Percentiles rank a stretch among this genome's conserved stretches.
These are phyloP conservation scores for Boletus rufocinnamomeus DNA, from an alignment of 768 basidiomycete genomes.

Conservation along the genomic window DNA sequence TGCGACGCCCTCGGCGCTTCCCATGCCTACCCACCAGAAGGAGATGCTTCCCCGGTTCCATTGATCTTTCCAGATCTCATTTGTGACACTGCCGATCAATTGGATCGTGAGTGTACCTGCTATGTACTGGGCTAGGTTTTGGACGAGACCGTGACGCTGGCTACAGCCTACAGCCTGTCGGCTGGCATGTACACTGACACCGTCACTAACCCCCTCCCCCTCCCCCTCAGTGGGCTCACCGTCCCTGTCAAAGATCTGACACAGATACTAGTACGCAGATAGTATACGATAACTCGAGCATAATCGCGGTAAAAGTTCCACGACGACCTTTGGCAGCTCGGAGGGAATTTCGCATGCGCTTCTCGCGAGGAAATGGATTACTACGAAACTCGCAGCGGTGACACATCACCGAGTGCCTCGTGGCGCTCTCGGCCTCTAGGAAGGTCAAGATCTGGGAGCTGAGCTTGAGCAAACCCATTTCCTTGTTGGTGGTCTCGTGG, in stretches of 20 bases:
- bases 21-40: conserved; percentile 2
- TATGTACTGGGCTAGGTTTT: neutral
- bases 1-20: conserved; percentile 22
- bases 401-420: neutral
- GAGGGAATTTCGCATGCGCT: neutral
- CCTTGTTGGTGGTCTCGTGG: neutral
- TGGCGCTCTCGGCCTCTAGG: conserved; percentile 1
- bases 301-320: neutral
- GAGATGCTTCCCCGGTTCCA: neutral
- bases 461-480: neutral
- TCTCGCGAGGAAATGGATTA: neutral
- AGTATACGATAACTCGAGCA: neutral
- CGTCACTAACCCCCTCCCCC: too few relatives aligned
- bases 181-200: neutral
- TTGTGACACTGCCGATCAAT: neutral
- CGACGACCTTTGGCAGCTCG: neutral
- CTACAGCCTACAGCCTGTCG: too few relatives aligned
- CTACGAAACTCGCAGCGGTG: neutral
- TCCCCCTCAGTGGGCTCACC: too few relatives aligned
- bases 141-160: neutral
- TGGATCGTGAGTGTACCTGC: neutral
- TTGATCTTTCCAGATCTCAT: conserved; percentile 12
- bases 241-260: neutral
- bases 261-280: neutral
- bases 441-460: neutral